Evolutionary conservation across 1,284 basidiomycete species (phyloP).

Genomic region (Papiliotrema terrestris): DNA sequence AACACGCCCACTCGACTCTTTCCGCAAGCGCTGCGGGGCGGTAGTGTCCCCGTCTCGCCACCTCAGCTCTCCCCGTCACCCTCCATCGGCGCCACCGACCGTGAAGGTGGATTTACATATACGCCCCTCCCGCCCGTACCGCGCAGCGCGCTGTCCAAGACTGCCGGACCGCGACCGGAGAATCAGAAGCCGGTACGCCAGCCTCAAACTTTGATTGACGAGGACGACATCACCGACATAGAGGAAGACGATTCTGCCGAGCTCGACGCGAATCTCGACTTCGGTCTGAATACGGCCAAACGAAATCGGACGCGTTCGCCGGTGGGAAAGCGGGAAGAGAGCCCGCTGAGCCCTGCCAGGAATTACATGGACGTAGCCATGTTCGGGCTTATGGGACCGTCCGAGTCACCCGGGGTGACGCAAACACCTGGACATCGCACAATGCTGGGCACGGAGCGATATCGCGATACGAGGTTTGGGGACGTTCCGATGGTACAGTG

Average conservation of each 20-base stretch:
- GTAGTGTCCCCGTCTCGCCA: slow-evolving; percentile 15
- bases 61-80: slow-evolving; percentile 31
- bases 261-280: too few species aligned
- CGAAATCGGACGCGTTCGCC: too few species aligned
- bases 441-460: slow-evolving; percentile 42
- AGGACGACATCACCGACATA: neutral
- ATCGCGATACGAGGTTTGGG: slow-evolving; percentile 43
- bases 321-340: neutral
- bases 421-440: slow-evolving; percentile 38
- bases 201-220: neutral
- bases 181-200: neutral
- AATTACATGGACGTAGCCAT: slow-evolving; percentile 41
- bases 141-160: neutral
- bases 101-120: slow-evolving; percentile 17
- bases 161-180: neutral
- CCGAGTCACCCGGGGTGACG: slow-evolving; percentile 13
- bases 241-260: neutral
- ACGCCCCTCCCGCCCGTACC: slow-evolving; percentile 13
- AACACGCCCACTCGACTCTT: slow-evolving; percentile 5
- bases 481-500: slow-evolving; percentile 38
- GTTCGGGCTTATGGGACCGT: neutral
- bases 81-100: slow-evolving; percentile 12
- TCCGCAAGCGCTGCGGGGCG: slow-evolving; percentile 7
- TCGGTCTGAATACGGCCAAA: neutral
- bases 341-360: slow-evolving; percentile 15